Conservation (phyloP, 768 basidiomycete species). For the Chalciporus piperatus region DNA sequence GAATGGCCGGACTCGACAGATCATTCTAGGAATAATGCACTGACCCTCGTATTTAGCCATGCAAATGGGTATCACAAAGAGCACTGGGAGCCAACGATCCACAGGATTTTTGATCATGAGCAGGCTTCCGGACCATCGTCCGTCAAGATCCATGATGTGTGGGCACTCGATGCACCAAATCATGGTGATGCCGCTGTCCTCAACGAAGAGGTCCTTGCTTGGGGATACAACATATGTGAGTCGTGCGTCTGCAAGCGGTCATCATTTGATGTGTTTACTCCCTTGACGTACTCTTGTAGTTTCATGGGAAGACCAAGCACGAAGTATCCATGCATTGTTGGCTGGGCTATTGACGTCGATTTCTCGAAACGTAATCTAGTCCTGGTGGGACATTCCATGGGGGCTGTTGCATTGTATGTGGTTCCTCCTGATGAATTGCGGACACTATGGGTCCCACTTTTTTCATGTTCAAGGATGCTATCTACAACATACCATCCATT, state of each 20-base stretch:
- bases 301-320: slow-evolving; percentile 1
- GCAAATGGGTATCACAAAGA: slow-evolving; percentile 3
- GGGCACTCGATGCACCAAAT: slow-evolving; percentile 5
- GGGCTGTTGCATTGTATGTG: slow-evolving; percentile 1
- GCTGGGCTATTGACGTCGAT: slow-evolving; percentile 3
- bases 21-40: not conserved
- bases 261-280: not conserved
- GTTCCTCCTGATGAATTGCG: too few relatives aligned
- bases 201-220: slow-evolving; percentile 3
- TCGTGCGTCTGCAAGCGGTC: too few relatives aligned
- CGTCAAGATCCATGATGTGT: slow-evolving; percentile 6
- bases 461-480: not conserved
- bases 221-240: slow-evolving; percentile 1
- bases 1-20: not conserved
- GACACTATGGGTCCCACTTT: too few relatives aligned
- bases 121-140: not conserved
- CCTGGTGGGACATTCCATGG: not conserved
- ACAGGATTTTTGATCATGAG: not conserved
- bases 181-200: slow-evolving; percentile 9
- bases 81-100: slow-evolving; percentile 6
- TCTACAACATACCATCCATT: not conserved
- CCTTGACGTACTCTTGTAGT: not conserved
- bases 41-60: slow-evolving; percentile 5
- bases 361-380: slow-evolving; percentile 4
- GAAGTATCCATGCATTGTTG: slow-evolving; percentile 3